phyloP scores from a whole-genome alignment of 441 rosid species.

The Biscutella laevigata region DNA sequence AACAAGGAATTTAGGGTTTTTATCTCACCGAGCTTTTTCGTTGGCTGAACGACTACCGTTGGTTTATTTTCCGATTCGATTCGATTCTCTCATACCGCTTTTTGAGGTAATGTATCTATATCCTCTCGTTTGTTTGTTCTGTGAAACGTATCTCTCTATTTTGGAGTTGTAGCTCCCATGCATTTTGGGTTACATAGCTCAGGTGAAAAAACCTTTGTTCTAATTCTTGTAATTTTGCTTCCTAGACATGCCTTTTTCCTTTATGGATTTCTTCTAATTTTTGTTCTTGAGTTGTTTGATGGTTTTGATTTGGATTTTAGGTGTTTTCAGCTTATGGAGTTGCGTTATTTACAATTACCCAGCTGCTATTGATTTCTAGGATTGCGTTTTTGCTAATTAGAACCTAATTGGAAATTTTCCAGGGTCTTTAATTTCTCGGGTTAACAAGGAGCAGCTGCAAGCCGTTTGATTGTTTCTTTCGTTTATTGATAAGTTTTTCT shows the following conservation, averaged over 20 bases:
- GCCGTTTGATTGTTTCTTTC: background rate
- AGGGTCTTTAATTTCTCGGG: constrained; percentile 22
- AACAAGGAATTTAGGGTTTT: constrained; percentile 24
- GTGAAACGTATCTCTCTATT: constrained; percentile 1
- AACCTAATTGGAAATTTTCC: constrained; percentile 18
- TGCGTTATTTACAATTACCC: constrained; percentile 2
- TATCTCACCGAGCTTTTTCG: constrained; percentile 12
- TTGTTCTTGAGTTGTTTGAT: no score
- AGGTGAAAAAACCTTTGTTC: background rate
- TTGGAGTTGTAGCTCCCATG: constrained; percentile 1
- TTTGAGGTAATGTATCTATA: constrained; percentile 18
- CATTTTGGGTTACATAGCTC: background rate
- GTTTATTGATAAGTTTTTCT: constrained; percentile 6
- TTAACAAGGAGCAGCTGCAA: constrained; percentile 19
- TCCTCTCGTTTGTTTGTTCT: background rate
- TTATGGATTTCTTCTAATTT: no score
- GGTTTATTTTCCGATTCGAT: constrained; percentile 14
- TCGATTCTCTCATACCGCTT: constrained; percentile 21
- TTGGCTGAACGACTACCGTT: constrained; percentile 16
- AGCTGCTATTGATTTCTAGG: background rate
- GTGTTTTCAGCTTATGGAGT: constrained; percentile 1
- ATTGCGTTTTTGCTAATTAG: constrained; percentile 13
- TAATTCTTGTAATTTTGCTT: background rate
- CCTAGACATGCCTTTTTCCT: background rate
- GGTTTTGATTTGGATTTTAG: background rate